A percentile compares a stretch with the other conserved stretches of the same genome.
Conservation (phyloP, 495 filamentous ascomycete genomes). For the Lasiosphaeria ovina region DNA sequence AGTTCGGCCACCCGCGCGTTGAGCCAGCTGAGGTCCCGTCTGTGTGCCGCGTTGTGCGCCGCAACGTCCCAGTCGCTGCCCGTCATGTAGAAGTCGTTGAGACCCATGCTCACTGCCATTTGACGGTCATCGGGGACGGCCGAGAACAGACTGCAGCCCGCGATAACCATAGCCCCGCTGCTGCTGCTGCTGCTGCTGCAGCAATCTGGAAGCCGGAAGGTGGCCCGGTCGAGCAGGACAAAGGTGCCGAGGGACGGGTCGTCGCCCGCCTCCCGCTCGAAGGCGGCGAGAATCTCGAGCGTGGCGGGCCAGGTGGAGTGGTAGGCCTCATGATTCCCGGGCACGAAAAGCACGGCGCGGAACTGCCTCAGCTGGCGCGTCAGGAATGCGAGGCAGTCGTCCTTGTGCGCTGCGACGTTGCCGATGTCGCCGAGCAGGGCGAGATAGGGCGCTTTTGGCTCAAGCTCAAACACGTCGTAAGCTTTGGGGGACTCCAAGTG, state of each 20-base stretch:
- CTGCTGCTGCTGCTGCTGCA: neutral
- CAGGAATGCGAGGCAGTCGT: slow-evolving; percentile 37
- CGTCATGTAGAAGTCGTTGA: slow-evolving; percentile 7
- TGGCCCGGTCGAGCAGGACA: neutral
- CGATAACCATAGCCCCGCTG: neutral
- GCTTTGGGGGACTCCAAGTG: slow-evolving; percentile 48
- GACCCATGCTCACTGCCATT: neutral
- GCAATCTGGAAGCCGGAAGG: neutral
- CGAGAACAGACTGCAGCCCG: slow-evolving; percentile 14
- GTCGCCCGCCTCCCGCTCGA: slow-evolving; percentile 21
- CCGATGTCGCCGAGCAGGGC: slow-evolving; percentile 60
- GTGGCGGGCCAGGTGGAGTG: slow-evolving; percentile 37
- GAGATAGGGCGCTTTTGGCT: slow-evolving; percentile 47
- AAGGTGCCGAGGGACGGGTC: neutral
- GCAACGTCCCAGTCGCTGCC: slow-evolving; percentile 3
- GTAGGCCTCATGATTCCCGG: slow-evolving; percentile 59
- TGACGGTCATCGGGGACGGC: slow-evolving; percentile 3
- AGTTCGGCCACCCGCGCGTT: slow-evolving; percentile 10
- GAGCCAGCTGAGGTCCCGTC: slow-evolving; percentile 7
- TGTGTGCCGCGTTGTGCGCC: slow-evolving; percentile 11
- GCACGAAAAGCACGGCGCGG: slow-evolving; percentile 48
- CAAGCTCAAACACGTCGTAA: slow-evolving; percentile 49
- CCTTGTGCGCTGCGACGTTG: slow-evolving; percentile 33
- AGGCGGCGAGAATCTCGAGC: slow-evolving; percentile 18
- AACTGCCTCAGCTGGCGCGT: slow-evolving; percentile 45